These are phyloP conservation scores for Trametes pubescens DNA, from an alignment of 1,284 basidiomycete genomes.

Conservation along the genomic window DNA sequence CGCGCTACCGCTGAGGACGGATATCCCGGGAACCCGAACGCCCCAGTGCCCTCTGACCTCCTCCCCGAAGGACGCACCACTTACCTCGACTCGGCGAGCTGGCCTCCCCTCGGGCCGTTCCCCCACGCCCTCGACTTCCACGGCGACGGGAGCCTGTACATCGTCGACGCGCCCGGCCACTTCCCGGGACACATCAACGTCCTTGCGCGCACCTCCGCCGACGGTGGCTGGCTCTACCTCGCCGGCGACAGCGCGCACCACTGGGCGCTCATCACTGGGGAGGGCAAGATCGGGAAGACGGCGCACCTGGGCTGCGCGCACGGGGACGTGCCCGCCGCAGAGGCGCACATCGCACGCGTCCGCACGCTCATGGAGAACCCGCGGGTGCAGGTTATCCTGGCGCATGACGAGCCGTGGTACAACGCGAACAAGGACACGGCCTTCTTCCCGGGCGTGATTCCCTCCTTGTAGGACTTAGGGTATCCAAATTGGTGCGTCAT, in stretches of 20 bases:
- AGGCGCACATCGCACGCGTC: slow-evolving; percentile 51
- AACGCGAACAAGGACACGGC: slow-evolving; percentile 49
- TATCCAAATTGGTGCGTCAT: background rate
- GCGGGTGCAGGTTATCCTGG: slow-evolving; percentile 56
- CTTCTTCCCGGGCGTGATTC: slow-evolving; percentile 51
- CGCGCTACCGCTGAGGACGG: slow-evolving; percentile 46
- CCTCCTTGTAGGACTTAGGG: slow-evolving; percentile 12
- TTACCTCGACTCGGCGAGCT: slow-evolving; percentile 35
- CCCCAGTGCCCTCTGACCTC: slow-evolving; percentile 45
- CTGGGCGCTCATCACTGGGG: slow-evolving; percentile 57
- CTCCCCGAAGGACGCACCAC: slow-evolving; percentile 53
- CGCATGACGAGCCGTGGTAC: slow-evolving; percentile 64
- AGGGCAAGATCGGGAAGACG: slow-evolving; percentile 48
- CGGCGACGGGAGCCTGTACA: slow-evolving; percentile 63
- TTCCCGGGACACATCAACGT: slow-evolving; percentile 60
- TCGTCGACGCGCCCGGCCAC: slow-evolving; percentile 63
- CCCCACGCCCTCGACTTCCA: slow-evolving; percentile 60
- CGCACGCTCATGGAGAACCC: slow-evolving; percentile 46
- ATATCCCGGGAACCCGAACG: slow-evolving; percentile 52
- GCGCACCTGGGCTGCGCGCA: slow-evolving; percentile 50
- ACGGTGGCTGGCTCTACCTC: slow-evolving; percentile 64
- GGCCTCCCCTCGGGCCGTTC: slow-evolving; percentile 54
- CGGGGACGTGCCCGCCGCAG: slow-evolving; percentile 50
- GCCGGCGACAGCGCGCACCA: slow-evolving; percentile 66
- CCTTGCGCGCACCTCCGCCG: slow-evolving; percentile 60